A percentile compares a stretch with the other conserved stretches of the same genome.
phyloP scores from a whole-genome alignment of 164 flowering plant genomes.

The Vitis amurensis region DNA sequence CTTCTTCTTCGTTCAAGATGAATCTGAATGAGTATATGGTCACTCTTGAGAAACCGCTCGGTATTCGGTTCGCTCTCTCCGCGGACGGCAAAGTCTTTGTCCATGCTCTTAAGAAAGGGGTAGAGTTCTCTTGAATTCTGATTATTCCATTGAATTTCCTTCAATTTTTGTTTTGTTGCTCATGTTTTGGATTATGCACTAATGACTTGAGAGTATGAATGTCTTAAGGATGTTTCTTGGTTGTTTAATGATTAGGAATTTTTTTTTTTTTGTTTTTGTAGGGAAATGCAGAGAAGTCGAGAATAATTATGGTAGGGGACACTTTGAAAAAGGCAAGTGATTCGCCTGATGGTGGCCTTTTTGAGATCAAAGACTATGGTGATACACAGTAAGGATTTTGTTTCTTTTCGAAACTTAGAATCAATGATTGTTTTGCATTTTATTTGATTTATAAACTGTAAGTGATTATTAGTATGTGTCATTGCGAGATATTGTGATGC shows the following conservation, averaged over 20 bases:
- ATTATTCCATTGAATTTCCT: not conserved
- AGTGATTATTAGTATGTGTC: too few species aligned
- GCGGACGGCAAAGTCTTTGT: conserved; percentile 75
- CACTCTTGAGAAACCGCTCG: conserved; percentile 81
- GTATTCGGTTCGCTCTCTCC: conserved; percentile 78
- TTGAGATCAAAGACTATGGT: conserved; percentile 63
- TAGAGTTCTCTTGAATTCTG: conserved; percentile 12
- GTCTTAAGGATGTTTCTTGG: not conserved
- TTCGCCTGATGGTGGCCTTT: conserved; percentile 51
- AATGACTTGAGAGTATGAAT: not conserved
- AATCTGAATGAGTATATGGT: conserved; percentile 94
- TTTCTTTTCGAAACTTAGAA: not conserved
- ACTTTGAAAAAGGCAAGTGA: conserved; percentile 75
- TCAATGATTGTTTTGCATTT: too few species aligned
- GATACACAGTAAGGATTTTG: conserved; percentile 60
- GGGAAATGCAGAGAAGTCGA: conserved; percentile 95
- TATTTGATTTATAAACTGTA: too few species aligned
- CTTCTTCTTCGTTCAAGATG: conserved; percentile 50
- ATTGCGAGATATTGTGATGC: too few species aligned
- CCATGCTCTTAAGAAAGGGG: conserved; percentile 82
- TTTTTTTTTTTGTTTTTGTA: conserved; percentile 19
- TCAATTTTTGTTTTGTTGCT: not conserved
- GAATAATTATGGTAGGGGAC: conserved; percentile 93
- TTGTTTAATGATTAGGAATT: not conserved
- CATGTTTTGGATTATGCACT: not conserved